A percentile compares a stretch with the other conserved stretches of the same genome.
Conservation (phyloP, 2,329 filamentous ascomycete genomes). For the Colletotrichum gloeosporioides region DNA sequence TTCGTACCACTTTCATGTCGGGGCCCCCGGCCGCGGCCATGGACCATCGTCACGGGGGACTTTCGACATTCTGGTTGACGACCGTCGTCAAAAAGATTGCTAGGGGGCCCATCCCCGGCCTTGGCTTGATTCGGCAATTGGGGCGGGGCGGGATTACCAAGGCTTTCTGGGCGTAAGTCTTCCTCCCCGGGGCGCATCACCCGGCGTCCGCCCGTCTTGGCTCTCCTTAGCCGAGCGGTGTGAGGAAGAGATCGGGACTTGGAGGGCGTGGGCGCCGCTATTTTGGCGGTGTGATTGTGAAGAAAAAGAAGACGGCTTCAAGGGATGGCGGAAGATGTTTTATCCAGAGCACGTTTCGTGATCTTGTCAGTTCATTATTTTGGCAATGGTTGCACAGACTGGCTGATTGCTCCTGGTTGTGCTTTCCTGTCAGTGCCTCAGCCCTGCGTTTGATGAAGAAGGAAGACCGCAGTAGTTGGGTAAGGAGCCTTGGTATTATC, state of each 20-base stretch:
- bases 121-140: not conserved
- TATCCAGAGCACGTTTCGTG: not conserved
- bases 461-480: not conserved
- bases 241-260: not conserved
- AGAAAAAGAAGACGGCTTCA: rapidly evolving
- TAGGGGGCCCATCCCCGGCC: not conserved
- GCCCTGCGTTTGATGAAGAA: not conserved
- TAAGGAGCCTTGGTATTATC: rapidly evolving
- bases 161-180: not conserved
- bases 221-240: not conserved
- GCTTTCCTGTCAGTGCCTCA: not conserved
- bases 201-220: not conserved
- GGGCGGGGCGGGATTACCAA: not conserved
- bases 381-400: not conserved
- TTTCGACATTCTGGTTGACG: not conserved
- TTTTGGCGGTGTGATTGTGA: not conserved
- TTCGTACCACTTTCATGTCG: not conserved
- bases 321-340: not conserved
- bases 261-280: not conserved
- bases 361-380: not conserved
- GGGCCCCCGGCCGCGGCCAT: not conserved
- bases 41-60: not conserved
- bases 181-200: not conserved
- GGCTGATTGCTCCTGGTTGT: too few species aligned
- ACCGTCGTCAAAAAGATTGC: not conserved